These are phyloP conservation scores for Alternaria conjuncta DNA, from an alignment of 2,329 filamentous ascomycete genomes.

Conservation along the genomic window DNA sequence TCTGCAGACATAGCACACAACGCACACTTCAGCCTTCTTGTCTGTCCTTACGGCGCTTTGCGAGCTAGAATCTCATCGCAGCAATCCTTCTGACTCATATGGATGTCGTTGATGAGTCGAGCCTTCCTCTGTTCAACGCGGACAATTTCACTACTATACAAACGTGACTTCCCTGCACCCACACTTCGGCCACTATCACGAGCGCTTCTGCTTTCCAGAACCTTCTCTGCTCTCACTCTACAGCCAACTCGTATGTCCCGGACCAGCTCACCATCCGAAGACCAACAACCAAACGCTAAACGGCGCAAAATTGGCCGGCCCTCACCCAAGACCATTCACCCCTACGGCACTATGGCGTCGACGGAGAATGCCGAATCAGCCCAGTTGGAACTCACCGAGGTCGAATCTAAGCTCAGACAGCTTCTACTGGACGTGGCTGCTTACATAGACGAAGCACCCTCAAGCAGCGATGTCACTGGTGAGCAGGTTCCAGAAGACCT, in stretches of 20 bases:
- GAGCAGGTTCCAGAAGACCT: slow-evolving; percentile 53
- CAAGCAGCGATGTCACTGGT: slow-evolving; percentile 37
- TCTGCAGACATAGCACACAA: neutral
- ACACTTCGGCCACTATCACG: neutral
- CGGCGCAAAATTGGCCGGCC: slow-evolving; percentile 33
- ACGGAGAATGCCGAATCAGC: slow-evolving; percentile 16
- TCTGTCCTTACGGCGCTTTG: slow-evolving; percentile 1
- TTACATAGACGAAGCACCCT: slow-evolving; percentile 62
- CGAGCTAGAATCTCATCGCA: neutral
- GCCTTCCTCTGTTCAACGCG: slow-evolving; percentile 36
- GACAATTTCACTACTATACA: slow-evolving; percentile 29
- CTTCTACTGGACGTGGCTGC: slow-evolving; percentile 83
- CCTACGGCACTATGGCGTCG: slow-evolving; percentile 40
- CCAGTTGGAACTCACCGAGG: slow-evolving; percentile 67
- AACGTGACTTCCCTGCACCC: slow-evolving; percentile 25
- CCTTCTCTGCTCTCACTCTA: slow-evolving; percentile 1
- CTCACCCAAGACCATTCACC: slow-evolving; percentile 27
- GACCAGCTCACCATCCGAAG: slow-evolving; percentile 19
- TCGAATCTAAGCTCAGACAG: slow-evolving; percentile 74
- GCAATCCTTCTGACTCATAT: slow-evolving; percentile 27
- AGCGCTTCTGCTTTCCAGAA: neutral
- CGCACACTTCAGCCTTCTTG: neutral
- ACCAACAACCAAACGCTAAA: slow-evolving; percentile 40
- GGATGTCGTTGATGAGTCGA: slow-evolving; percentile 40
- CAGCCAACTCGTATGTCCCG: slow-evolving; percentile 41